Evolutionary conservation across 1,284 basidiomycete genomes (phyloP).

Genomic region (Phylloporus gajari): DNA sequence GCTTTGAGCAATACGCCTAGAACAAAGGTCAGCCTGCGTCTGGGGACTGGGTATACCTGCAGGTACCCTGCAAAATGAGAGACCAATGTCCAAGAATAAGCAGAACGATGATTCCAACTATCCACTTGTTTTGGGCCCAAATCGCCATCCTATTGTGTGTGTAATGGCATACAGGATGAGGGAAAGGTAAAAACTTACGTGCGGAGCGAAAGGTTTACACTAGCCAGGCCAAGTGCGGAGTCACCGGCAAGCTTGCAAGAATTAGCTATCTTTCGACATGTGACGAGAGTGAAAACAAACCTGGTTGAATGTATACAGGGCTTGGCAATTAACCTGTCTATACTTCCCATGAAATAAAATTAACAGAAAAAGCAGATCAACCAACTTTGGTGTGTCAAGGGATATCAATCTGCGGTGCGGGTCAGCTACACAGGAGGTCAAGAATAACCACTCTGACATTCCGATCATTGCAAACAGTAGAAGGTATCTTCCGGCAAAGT

Average conservation of each 20-base stretch:
- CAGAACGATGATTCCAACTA: conserved; percentile 38
- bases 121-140: conserved; percentile 49
- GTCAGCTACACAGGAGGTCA: conserved; percentile 20
- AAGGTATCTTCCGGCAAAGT: conserved; percentile 45
- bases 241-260: conserved; percentile 44
- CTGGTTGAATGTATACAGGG: conserved; percentile 47
- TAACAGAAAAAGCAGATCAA: not conserved
- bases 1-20: conserved; percentile 54
- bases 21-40: conserved; percentile 1
- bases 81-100: conserved; percentile 49
- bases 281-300: conserved; percentile 24
- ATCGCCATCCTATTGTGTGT: conserved; percentile 42
- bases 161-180: not conserved
- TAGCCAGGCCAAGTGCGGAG: conserved; percentile 45
- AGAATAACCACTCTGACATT: conserved; percentile 33
- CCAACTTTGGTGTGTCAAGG: conserved; percentile 41
- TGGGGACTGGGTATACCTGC: not conserved
- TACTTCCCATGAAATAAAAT: not conserved
- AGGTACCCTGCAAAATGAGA: conserved; percentile 44
- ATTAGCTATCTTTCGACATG: conserved; percentile 5
- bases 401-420: conserved; percentile 36
- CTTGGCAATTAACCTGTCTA: conserved; percentile 40
- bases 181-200: conserved; percentile 32
- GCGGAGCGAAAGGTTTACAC: conserved; percentile 48
- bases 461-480: conserved; percentile 46